phyloP scores from a whole-genome alignment of 345 rosid genomes.

The Salix udensis region DNA sequence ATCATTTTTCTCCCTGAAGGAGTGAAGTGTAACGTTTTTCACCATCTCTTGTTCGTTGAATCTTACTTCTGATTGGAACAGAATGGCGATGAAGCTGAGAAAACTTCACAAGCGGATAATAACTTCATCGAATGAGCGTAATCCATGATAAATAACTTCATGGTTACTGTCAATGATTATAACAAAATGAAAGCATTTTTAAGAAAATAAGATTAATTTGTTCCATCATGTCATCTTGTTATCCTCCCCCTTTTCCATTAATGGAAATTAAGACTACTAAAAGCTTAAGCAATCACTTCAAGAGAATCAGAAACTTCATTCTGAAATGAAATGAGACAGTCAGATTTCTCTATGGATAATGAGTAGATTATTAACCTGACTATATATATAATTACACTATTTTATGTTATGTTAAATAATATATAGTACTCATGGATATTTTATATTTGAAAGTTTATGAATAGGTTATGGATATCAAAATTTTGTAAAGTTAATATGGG shows the following conservation, averaged over 20 bases:
- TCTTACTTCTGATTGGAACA: constrained; percentile 21
- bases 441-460: no score
- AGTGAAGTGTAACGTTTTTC: constrained; percentile 11
- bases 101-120: no score
- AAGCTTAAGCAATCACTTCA: background rate
- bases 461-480: no score
- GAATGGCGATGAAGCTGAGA: constrained; percentile 18
- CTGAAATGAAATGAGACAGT: background rate
- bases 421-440: no score
- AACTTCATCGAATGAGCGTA: background rate
- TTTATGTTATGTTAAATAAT: no score
- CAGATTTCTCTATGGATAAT: background rate
- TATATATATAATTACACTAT: no score
- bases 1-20: constrained; percentile 11
- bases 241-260: background rate
- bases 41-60: constrained; percentile 15
- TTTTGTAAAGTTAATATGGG: no score
- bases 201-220: background rate
- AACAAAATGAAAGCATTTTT: background rate
- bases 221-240: background rate
- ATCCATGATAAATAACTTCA: background rate
- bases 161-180: background rate
- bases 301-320: background rate
- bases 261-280: background rate
- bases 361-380: no score